These are phyloP conservation scores for Prasinococcaceae sp. DNA, from an alignment of 139 green algal genomes.

Conservation along the genomic window DNA sequence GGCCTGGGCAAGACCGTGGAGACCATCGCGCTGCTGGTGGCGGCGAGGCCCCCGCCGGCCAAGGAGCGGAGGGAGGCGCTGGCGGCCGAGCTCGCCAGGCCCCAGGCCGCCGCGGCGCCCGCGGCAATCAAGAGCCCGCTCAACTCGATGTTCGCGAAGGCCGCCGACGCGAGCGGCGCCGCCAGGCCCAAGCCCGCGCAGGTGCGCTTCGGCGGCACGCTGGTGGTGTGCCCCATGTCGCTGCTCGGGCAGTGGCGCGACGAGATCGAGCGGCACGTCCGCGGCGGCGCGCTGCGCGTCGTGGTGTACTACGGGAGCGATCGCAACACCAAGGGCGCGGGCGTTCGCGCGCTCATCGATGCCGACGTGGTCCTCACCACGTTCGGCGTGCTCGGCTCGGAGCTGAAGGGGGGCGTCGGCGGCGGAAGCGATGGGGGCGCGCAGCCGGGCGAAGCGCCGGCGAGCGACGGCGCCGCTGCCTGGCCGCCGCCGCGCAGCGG, in stretches of 20 bases:
- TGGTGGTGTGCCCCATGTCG: slow-evolving; percentile 26
- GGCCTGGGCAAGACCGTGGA: slow-evolving; percentile 26
- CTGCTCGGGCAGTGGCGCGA: slow-evolving; percentile 22
- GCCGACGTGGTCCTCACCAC: slow-evolving; percentile 24
- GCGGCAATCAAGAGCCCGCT: too few relatives aligned
- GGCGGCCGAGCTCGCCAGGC: too few relatives aligned
- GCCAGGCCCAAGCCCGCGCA: too few relatives aligned
- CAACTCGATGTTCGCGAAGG: too few relatives aligned
- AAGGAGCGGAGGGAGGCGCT: too few relatives aligned
- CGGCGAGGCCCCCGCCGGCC: too few relatives aligned
- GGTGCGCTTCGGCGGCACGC: slow-evolving; percentile 21
- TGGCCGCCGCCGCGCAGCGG: too few relatives aligned
- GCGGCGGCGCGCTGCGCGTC: background rate
- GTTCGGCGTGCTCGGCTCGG: slow-evolving; percentile 5
- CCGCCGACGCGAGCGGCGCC: too few relatives aligned
- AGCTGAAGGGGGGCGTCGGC: background rate
- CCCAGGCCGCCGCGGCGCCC: too few relatives aligned
- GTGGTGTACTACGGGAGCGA: slow-evolving; percentile 15
- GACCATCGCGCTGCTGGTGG: slow-evolving; percentile 18
- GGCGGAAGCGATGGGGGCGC: too few relatives aligned
- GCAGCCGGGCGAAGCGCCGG: too few relatives aligned
- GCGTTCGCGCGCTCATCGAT: background rate
- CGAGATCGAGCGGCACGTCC: slow-evolving; percentile 13
- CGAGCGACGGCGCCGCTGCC: too few relatives aligned
- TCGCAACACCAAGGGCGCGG: background rate